Evolutionary conservation across 1,284 basidiomycete genomes (phyloP), one percentile per base, ranked within the genome.

Genomic region (Ceratorhiza oryzae-sativae): DNA sequence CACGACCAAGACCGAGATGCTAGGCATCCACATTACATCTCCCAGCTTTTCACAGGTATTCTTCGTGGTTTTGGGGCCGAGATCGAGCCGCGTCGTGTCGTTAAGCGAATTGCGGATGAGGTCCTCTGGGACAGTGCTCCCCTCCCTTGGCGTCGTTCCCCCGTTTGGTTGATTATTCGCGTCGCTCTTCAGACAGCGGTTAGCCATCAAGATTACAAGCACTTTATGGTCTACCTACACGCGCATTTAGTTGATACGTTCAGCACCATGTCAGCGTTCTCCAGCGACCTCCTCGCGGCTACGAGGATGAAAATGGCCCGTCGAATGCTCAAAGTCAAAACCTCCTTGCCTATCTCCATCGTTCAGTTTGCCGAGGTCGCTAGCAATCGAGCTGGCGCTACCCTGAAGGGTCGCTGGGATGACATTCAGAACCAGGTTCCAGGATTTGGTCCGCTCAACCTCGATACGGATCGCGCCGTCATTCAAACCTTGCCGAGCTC

Each of bases 141-240:
- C 34, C 77, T 78, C 18, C 84, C 84, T 12, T 86, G 85, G 84
- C 77, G 83, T 15, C 78, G 85, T n/a, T 83, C 83, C 2, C 77
- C 83, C 0, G 74, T 84, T 1, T 86, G 83, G 83, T 81, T 39
- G 8, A 39, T 39, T 13, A 39, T 39, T 6, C 36, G 36, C 36
- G 36, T 39, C 36, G 36, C 36, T 0, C 73, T 86, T 2, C 86
- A 86, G 72, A 82, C 82, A 0, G 78, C 82, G 0, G 76, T 85
- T 8, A 55, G 63, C 13, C 23, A 10, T 5, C 15, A 67, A 18
- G 25, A 32, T 4, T 87, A 86, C 78, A 87, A 87, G 72, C 27
- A 56, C 0, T 87, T 87, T 75, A 82, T 86, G 76, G 62, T 81
- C 0, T 84, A 80, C 63, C 76, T 84, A 41, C 77, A 84, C 73